Evolutionary conservation across 2,329 filamentous ascomycete genomes (phyloP), one percentile per base, ranked within the genome.

Genomic region (Bimuria novae-zelandiae): DNA sequence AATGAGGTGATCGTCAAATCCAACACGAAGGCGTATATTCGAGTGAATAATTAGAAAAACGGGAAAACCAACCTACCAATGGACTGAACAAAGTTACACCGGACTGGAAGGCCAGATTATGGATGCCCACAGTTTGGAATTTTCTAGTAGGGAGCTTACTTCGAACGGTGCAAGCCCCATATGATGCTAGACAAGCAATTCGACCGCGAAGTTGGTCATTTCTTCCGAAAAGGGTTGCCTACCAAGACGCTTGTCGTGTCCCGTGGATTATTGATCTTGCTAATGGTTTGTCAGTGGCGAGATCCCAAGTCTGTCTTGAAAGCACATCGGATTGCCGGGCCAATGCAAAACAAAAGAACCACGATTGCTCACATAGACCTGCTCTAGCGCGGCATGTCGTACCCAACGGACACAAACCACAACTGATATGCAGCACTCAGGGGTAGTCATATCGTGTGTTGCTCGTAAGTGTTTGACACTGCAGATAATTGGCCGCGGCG

Each of bases 331-430:
- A 58, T 41, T 35, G 45, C 37, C 52, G 44, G 52, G 54, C 35
- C 36, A 59, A 46, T 41, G 44, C 56, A 40, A 53, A 56, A 54
- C 43, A 54, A 49, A 42, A 57, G 42, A 45, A 45, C 63, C 60
- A 61, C 62, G 59, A 67, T 57, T 54, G 66, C 67, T 62, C 52
- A 62, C 49, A 49, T 50, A 55, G 43, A 33, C 52, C 52, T 53
- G 51, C 55, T 57, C 51, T 59, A 55, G 59, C 62, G 59, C 53
- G 50, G 32, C 50, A 62, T 63, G 65, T 54, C 52, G 68, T 70
- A 59, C 47, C 54, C 65, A 67, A 65, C 64, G 69, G 63, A 67
- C 67, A 71, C 68, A 65, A 60, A 56, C 61, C 59, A 68, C 67
- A 68, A 59, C 60, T 52, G 59, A 56, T 57, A 58, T 69, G 65